These are phyloP conservation scores for Eucalyptus marginata DNA, from an alignment of 345 rosid species.

Conservation along the genomic window DNA sequence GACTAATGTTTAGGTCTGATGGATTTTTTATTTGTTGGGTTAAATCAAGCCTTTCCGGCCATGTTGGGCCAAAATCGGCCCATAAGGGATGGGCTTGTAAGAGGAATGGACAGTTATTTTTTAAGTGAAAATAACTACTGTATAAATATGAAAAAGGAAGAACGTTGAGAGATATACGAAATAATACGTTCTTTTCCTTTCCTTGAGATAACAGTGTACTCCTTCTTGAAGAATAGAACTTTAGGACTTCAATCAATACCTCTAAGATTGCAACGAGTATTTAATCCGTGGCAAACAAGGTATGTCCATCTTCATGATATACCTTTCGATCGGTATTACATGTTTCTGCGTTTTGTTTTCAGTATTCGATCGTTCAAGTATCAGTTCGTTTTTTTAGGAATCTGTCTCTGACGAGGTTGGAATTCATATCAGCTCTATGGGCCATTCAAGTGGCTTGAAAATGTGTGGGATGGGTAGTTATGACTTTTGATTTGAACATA, in stretches of 20 bases:
- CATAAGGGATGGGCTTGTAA: too few species aligned
- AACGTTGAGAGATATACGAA: too few species aligned
- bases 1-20: background rate
- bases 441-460: background rate
- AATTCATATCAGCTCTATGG: background rate
- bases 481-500: background rate
- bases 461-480: slow-evolving; percentile 1
- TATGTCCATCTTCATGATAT: rapidly evolving
- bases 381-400: rapidly evolving
- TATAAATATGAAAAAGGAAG: too few species aligned
- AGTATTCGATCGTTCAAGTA: rapidly evolving
- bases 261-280: rapidly evolving
- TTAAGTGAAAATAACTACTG: rapidly evolving
- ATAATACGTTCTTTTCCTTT: too few species aligned
- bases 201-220: rapidly evolving
- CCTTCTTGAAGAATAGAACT: rapidly evolving
- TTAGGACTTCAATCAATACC: too few species aligned
- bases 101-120: too few species aligned
- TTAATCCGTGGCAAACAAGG: too few species aligned
- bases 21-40: too few species aligned
- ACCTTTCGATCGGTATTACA: rapidly evolving
- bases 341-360: rapidly evolving
- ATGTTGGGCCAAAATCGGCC: too few species aligned
- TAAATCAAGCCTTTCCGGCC: rapidly evolving
- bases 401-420: rapidly evolving